Conservation (phyloP, 495 filamentous ascomycete genomes). For the Xylaria acuta region DNA sequence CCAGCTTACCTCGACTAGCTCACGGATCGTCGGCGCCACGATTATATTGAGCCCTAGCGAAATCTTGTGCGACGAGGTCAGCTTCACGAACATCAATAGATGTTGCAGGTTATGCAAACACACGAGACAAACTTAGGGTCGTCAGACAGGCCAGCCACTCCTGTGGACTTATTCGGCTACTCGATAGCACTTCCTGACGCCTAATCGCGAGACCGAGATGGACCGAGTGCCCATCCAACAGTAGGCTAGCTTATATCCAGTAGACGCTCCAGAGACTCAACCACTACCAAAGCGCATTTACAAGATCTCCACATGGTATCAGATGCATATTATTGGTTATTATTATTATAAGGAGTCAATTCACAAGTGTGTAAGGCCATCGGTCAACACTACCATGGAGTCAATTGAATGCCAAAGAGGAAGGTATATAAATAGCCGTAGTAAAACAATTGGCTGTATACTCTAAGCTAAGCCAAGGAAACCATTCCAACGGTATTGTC, state of each 20-base stretch:
- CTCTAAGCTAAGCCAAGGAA: background rate
- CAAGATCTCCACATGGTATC: background rate
- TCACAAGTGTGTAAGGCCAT: background rate
- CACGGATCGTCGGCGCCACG: slow-evolving; percentile 13
- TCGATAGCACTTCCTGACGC: background rate
- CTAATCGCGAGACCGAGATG: background rate
- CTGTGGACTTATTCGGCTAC: background rate
- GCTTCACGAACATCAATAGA: background rate
- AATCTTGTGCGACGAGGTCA: background rate
- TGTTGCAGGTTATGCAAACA: background rate
- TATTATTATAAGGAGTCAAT: background rate
- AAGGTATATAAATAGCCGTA: slow-evolving; percentile 1
- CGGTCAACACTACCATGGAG: background rate
- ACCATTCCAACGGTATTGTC: background rate
- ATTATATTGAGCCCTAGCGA: background rate
- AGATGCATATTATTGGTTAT: background rate
- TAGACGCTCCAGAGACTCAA: background rate
- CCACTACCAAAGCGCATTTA: background rate
- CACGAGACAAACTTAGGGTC: background rate
- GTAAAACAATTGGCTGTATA: background rate
- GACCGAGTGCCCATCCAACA: background rate
- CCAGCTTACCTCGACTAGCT: slow-evolving; percentile 1
- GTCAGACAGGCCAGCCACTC: background rate
- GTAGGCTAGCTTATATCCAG: background rate
- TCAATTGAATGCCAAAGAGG: background rate